Evolutionary conservation across 2,329 filamentous ascomycete genomes (phyloP).

Genomic region (Botrytis squamosa): DNA sequence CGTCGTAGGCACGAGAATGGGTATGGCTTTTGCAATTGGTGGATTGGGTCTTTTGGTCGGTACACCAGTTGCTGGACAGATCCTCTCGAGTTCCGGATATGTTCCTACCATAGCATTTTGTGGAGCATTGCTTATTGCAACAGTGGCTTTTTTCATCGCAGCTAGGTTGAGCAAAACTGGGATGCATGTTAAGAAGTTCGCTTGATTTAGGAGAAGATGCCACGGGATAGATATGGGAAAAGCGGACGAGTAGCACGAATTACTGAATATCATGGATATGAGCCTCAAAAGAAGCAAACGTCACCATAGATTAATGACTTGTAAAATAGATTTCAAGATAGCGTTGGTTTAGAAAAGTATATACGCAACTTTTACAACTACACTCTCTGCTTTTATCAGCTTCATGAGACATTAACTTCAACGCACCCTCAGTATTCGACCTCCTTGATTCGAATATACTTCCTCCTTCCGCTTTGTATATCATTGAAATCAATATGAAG

Average conservation of each 20-base stretch:
- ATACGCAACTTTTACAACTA: not conserved
- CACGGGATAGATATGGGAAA: not conserved
- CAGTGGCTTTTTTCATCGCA: constrained; percentile 3
- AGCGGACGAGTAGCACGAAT: not conserved
- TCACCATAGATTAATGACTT: not conserved
- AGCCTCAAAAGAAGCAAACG: not conserved
- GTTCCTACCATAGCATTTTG: constrained; percentile 13
- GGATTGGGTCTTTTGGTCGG: constrained; percentile 25
- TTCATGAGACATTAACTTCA: not conserved
- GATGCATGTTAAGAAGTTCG: not conserved
- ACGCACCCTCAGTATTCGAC: rapidly evolving
- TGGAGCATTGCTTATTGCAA: not conserved
- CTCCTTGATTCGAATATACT: not conserved
- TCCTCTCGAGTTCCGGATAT: constrained; percentile 13
- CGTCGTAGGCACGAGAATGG: constrained; percentile 25
- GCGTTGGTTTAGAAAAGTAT: not conserved
- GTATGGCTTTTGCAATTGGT: constrained; percentile 23
- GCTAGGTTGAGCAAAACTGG: constrained; percentile 14
- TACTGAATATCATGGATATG: not conserved
- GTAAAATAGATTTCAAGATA: not conserved
- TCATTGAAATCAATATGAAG: not conserved
- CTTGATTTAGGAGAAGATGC: not conserved
- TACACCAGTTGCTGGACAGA: constrained; percentile 20
- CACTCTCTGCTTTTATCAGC: not conserved
- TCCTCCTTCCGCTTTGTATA: not conserved